These are phyloP conservation scores for Podila epicladia DNA, from an alignment of 192 early-diverging fungal species.

Conservation along the genomic window DNA sequence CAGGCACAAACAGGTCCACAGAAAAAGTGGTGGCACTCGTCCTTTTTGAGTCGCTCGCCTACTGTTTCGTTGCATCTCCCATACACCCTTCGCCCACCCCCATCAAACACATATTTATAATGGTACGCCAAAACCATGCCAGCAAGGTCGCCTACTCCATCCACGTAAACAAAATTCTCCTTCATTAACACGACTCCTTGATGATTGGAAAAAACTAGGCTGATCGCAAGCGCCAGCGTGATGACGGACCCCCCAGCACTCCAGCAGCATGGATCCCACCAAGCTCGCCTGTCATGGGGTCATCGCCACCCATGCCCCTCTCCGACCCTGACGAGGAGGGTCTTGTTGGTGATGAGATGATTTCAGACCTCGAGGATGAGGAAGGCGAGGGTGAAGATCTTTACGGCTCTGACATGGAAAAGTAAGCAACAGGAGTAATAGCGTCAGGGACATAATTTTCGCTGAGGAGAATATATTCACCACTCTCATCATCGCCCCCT, in stretches of 20 bases:
- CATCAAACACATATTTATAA: too few species aligned
- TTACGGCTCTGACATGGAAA: slow-evolving; percentile 86
- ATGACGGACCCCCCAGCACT: slow-evolving; percentile 43
- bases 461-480: not conserved
- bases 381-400: slow-evolving; percentile 89
- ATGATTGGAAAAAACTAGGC: slow-evolving; percentile 11
- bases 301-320: slow-evolving; percentile 54
- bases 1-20: too few species aligned
- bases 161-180: not conserved
- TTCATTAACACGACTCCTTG: not conserved
- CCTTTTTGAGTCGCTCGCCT: too few species aligned
- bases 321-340: slow-evolving; percentile 62
- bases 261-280: slow-evolving; percentile 32
- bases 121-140: too few species aligned
- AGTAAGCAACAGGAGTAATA: slow-evolving; percentile 53
- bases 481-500: not conserved
- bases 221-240: slow-evolving; percentile 66
- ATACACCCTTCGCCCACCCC: too few species aligned
- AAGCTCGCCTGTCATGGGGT: slow-evolving; percentile 56
- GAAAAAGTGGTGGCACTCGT: too few species aligned
- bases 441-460: too few species aligned
- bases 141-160: not conserved
- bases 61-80: too few species aligned
- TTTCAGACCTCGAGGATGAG: slow-evolving; percentile 60
- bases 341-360: slow-evolving; percentile 60